Conservation (phyloP, 139 green algal genomes). For the Chlorella sorokiniana region DNA sequence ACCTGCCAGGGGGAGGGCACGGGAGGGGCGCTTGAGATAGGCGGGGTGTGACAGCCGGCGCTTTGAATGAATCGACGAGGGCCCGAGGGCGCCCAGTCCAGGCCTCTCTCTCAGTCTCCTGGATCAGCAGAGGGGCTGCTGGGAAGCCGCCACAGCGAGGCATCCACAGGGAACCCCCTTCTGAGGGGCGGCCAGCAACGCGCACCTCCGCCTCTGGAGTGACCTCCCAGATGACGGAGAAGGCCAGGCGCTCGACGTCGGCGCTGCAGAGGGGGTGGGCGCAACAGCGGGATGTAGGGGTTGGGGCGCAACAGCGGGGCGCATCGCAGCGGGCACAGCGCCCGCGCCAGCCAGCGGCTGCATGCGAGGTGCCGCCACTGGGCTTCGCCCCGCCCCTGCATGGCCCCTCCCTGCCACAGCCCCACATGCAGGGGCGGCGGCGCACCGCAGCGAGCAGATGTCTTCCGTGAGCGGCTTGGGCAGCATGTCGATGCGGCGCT, state of each 20-base stretch:
- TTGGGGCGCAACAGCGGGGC: too few relatives aligned
- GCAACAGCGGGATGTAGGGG: too few relatives aligned
- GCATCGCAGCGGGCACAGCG: not conserved
- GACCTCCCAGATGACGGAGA: constrained; percentile 93
- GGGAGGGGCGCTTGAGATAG: not conserved
- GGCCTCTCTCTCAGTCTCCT: too few relatives aligned
- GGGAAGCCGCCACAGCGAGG: too few relatives aligned
- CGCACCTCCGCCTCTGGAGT: constrained; percentile 66
- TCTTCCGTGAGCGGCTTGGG: constrained; percentile 93
- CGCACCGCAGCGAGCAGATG: constrained; percentile 79
- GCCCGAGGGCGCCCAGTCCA: too few relatives aligned
- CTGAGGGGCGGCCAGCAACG: too few relatives aligned
- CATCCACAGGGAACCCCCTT: not conserved
- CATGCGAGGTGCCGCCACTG: not conserved
- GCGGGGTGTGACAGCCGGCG: too few relatives aligned
- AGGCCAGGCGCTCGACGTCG: constrained; percentile 87
- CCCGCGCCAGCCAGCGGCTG: not conserved
- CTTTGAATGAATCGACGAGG: too few relatives aligned
- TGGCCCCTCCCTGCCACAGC: not conserved
- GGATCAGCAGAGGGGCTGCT: too few relatives aligned
- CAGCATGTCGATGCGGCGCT: constrained; percentile 93
- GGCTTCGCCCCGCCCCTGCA: not conserved
- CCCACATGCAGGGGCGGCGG: not conserved
- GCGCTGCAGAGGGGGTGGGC: constrained; percentile 50
- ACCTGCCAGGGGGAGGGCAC: not conserved